Percentiles rank a stretch among this genome's conserved stretches.
These are phyloP conservation scores for Persicaria maculosa DNA, from an alignment of 148 eudicot genomes.

Conservation along the genomic window DNA sequence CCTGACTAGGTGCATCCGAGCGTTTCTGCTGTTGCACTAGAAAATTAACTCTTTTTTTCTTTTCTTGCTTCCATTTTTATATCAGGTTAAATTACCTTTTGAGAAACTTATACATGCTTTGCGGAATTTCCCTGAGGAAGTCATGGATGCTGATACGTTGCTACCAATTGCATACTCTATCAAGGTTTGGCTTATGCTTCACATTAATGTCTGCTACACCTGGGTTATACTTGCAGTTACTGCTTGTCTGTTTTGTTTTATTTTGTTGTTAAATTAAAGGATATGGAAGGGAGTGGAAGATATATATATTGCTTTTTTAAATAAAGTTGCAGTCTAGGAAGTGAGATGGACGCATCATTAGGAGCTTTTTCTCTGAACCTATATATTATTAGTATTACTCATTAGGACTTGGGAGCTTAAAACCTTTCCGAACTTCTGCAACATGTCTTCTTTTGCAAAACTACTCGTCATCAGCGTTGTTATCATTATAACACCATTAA, in stretches of 20 bases:
- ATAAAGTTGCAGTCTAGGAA: not conserved
- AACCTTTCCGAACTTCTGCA: not conserved
- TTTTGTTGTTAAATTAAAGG: not conserved
- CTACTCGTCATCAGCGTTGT: not conserved
- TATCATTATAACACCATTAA: not conserved
- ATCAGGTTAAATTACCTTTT: constrained; percentile 81
- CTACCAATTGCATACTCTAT: constrained; percentile 87
- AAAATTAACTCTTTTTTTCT: not conserved
- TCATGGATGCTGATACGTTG: constrained; percentile 78
- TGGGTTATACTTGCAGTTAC: not conserved
- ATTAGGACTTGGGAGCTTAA: not conserved
- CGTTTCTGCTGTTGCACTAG: not conserved
- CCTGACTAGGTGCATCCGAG: not conserved
- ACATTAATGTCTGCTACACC: not conserved
- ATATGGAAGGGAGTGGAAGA: not conserved
- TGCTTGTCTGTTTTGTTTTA: not conserved
- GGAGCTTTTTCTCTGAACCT: not conserved
- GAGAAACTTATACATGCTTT: constrained; percentile 88
- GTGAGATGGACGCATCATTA: not conserved
- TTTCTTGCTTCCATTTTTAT: constrained; percentile 8
- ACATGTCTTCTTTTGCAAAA: not conserved
- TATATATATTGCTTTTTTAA: not conserved
- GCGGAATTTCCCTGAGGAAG: constrained; percentile 95
- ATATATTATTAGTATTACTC: too few relatives aligned
- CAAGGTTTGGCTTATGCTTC: constrained; percentile 44